Evolutionary conservation across 176 grass and related monocot genomes (phyloP).

Genomic region (Lolium rigidum): DNA sequence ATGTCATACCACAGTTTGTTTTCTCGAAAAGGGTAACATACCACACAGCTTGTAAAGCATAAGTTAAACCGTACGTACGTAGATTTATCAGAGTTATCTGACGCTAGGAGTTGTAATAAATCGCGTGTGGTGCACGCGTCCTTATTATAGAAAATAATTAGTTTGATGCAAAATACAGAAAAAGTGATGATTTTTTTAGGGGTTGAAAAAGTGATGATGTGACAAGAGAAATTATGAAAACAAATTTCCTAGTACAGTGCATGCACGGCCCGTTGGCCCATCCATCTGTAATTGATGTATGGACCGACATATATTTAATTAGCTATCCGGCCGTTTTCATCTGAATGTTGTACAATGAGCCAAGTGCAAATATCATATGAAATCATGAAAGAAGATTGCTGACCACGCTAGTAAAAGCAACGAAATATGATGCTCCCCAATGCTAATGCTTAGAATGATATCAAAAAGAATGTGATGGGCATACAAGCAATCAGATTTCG

Average conservation of each 20-base stretch:
- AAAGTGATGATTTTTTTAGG: background rate
- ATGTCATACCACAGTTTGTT: too few species aligned
- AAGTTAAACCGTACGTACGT: too few species aligned
- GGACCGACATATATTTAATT: background rate
- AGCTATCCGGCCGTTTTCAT: background rate
- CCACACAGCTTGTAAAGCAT: too few species aligned
- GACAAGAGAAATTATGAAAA: background rate
- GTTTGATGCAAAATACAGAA: background rate
- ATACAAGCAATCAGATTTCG: constrained; percentile 23
- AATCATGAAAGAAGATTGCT: background rate
- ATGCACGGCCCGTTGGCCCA: background rate
- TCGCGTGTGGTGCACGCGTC: too few species aligned
- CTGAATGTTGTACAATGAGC: constrained; percentile 2
- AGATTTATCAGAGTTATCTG: too few species aligned
- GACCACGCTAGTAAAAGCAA: constrained; percentile 4
- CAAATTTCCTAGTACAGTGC: background rate
- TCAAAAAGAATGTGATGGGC: constrained; percentile 35
- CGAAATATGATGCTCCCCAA: constrained; percentile 18
- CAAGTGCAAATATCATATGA: background rate
- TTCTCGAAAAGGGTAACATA: too few species aligned
- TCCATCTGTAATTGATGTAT: constrained; percentile 6
- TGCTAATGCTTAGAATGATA: constrained; percentile 7
- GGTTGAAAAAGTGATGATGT: background rate
- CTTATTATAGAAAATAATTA: too few species aligned
- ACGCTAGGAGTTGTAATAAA: too few species aligned